Conservation (phyloP, 192 early-diverging fungal species). For the Chytriomyces confervae region DNA sequence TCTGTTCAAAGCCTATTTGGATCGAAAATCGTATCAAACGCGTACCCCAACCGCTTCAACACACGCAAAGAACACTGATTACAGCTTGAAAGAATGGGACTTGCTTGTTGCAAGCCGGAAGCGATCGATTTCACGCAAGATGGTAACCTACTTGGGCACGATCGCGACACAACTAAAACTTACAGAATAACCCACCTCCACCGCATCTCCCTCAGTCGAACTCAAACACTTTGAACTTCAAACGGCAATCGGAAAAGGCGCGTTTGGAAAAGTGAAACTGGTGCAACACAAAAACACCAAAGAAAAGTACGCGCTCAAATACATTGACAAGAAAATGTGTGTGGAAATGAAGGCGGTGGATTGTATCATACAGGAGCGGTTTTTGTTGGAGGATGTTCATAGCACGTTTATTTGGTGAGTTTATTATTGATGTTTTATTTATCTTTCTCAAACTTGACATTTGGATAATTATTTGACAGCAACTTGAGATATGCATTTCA, state of each 20-base stretch:
- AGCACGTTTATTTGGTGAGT: slow-evolving; percentile 73
- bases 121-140: slow-evolving; percentile 51
- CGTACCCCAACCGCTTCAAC: no score
- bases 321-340: slow-evolving; percentile 93
- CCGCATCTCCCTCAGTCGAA: slow-evolving; percentile 61
- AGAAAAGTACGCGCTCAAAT: slow-evolving; percentile 89
- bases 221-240: slow-evolving; percentile 91
- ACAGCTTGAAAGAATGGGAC: slow-evolving; percentile 40
- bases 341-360: slow-evolving; percentile 83
- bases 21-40: no score
- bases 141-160: slow-evolving; percentile 53
- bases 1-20: no score
- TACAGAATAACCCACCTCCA: not conserved
- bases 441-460: not conserved
- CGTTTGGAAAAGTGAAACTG: slow-evolving; percentile 93
- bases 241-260: slow-evolving; percentile 91
- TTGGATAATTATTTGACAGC: not conserved
- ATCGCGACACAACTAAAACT: no score
- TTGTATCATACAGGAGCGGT: slow-evolving; percentile 90
- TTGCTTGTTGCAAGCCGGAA: slow-evolving; percentile 50
- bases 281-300: slow-evolving; percentile 87
- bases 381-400: slow-evolving; percentile 84
- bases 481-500: slow-evolving; percentile 68
- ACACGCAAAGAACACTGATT: no score
- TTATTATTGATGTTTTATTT: not conserved